Base-by-base conservation (phyloP, 164 flowering plant genomes). In the Aristolochia californica region DNA sequence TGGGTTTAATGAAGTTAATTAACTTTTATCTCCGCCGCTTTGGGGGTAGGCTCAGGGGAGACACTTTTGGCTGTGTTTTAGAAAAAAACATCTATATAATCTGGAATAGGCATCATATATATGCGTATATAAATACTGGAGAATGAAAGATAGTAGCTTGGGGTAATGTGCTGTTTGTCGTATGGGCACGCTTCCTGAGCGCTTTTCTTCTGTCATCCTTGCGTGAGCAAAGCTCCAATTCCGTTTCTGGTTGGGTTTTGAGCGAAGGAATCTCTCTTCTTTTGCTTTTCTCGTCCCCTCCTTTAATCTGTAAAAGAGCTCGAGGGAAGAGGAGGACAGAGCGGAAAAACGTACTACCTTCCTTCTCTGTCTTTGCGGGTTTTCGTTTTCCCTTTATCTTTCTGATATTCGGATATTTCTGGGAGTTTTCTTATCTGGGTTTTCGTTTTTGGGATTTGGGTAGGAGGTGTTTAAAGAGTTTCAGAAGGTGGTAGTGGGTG, bases 141-240 rank as follows among this genome's bases (percentile, higher is more conserved):
- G 26, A 11, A 14, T 24, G 61, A 45, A 40, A 28, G 61, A n/a
- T n/a, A n/a, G 45, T 15, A 13, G 45, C 62, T 59, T 59, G 54
- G 62, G 53, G 13, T 4, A 14, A 22, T 48, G 62, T 59, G 62
- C 62, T 48, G 54, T 47, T 48, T 59, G 54, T 58, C 61, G 44
- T 12, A 18, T 40, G 62, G 40, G 62, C 62, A 59, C 62, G 62
- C 62, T 28, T 59, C 43, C 62, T 60, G 48, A 50, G 11, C 62
- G 53, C 45, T 25, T 52, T 34, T 40, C 26, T 43, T 30, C 57
- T 61, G 57, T 61, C 57, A 53, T 17, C 57, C 64, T 78, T 78
- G 82, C 88, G 83, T 76, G 88, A 27, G 55, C 59, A 49, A 21
- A 43, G 55, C 40, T 65, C 71, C 68, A 53, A 67, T 68, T 67